phyloP scores from a whole-genome alignment of 495 filamentous ascomycete genomes.

The Aspergillus nanangensis region DNA sequence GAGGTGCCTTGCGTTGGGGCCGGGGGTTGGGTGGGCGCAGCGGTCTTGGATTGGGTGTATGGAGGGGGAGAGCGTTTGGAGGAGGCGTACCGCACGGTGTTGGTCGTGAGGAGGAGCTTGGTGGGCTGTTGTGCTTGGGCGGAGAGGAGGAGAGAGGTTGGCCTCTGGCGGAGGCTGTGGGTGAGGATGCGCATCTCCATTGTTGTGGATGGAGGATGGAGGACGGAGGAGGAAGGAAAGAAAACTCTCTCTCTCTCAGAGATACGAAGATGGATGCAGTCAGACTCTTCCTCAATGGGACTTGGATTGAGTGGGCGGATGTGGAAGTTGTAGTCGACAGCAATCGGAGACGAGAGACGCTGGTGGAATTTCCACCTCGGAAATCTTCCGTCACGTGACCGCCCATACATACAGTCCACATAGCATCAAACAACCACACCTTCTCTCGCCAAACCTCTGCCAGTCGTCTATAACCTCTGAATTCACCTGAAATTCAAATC shows the following conservation, averaged over 20 bases:
- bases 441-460: background rate
- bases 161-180: constrained; percentile 31
- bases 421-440: too few species aligned
- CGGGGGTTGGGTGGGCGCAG: background rate
- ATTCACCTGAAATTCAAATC: background rate
- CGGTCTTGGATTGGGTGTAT: background rate
- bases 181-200: constrained; percentile 36
- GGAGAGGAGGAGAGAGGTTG: constrained; percentile 22
- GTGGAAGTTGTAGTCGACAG: too few species aligned
- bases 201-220: constrained; percentile 2
- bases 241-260: too few species aligned
- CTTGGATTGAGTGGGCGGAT: too few species aligned
- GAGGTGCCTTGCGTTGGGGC: constrained; percentile 5
- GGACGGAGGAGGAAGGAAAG: too few species aligned
- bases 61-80: background rate
- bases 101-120: constrained; percentile 2
- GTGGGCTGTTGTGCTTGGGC: constrained; percentile 9
- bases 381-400: background rate
- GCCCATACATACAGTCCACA: background rate
- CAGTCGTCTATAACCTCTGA: too few species aligned
- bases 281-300: too few species aligned
- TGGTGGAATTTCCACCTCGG: background rate
- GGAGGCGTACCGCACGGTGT: constrained; percentile 16
- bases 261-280: too few species aligned
- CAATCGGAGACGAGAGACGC: too few species aligned